Evolutionary conservation across 2,329 filamentous ascomycete genomes (phyloP), one percentile per base, ranked within the genome.

Genomic region (Monosporascus sp.): DNA sequence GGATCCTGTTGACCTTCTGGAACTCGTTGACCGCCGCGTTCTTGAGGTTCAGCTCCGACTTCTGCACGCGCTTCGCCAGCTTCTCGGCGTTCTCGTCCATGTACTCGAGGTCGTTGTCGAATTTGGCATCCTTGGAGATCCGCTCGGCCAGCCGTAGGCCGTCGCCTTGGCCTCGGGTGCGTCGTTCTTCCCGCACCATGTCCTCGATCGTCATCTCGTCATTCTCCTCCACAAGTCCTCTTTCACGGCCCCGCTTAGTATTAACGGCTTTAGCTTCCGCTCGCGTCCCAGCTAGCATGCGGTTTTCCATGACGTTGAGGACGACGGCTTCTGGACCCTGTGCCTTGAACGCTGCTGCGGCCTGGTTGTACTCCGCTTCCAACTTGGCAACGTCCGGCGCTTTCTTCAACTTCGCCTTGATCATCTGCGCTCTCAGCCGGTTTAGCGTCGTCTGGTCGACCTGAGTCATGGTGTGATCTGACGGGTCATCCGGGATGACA

Each of bases 141-240:
- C 92, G 85, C 69, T 97, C 92, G 3, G 94, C 94, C 34, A 97
- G 82, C 4, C 89, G 84, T 62, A 86, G 78, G 1, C 89, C 90
- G 67, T 97, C 92, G 51, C 91, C 91, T 43, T 89, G 90, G 4
- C 78, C 76, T 54, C 85, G 86, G 5, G 90, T 97, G 52, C 93
- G 87, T 37, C 90, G 85, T 72, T 99, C 94, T 71, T 97, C 92
- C 27, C 91, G 85, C 19, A 99, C 85, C 94, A 99, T 99, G 70
- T 99, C 94, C 51, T 96, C 91, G 56, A 99, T 88, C 31, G 79
- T 87, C 91, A 99, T 97, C 63, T 97, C 91, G 51, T 95, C 89
- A 66, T 97, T 97, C 59, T 94, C 91, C 61, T 90, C 84, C 6
- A 99, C 88, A 7, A 85, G 80, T 1, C 93, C 94, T 51, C 92